Conservation (phyloP, 1,284 basidiomycete species). For the Chalciporus sp. region DNA sequence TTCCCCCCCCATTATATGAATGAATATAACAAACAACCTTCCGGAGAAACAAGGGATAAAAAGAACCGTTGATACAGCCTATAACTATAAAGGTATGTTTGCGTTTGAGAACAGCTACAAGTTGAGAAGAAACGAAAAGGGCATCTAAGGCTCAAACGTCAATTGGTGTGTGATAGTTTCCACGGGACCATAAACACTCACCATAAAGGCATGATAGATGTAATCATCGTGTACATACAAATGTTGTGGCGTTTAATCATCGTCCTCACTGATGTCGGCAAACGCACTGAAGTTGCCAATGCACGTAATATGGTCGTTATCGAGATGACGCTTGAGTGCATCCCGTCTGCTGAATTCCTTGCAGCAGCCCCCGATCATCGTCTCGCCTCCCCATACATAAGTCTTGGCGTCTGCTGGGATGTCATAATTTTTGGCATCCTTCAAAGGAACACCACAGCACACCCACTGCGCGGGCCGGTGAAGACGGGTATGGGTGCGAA, state of each 20-base stretch:
- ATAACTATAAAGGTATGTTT: conserved; percentile 4
- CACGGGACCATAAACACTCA: conserved; percentile 3
- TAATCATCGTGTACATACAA: neutral
- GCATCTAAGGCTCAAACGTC: conserved; percentile 7
- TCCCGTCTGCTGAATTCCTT: conserved; percentile 56
- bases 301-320: conserved; percentile 45
- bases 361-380: conserved; percentile 53
- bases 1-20: conserved; percentile 4
- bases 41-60: conserved; percentile 12
- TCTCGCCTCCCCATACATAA: conserved; percentile 33
- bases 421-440: conserved; percentile 35
- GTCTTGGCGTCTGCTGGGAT: conserved; percentile 33
- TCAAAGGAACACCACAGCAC: conserved; percentile 43
- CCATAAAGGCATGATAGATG: conserved; percentile 3
- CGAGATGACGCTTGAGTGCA: conserved; percentile 57
- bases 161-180: neutral
- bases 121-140: neutral
- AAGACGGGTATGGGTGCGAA: conserved; percentile 48
- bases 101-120: conserved; percentile 11
- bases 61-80: conserved; percentile 10
- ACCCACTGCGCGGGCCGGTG: conserved; percentile 35
- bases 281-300: conserved; percentile 37
- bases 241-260: conserved; percentile 10
- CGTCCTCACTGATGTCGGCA: conserved; percentile 29
- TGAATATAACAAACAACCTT: conserved; percentile 15